Base-by-base conservation (phyloP, 305 asterid genomes). In the Ruellia speciosa region DNA sequence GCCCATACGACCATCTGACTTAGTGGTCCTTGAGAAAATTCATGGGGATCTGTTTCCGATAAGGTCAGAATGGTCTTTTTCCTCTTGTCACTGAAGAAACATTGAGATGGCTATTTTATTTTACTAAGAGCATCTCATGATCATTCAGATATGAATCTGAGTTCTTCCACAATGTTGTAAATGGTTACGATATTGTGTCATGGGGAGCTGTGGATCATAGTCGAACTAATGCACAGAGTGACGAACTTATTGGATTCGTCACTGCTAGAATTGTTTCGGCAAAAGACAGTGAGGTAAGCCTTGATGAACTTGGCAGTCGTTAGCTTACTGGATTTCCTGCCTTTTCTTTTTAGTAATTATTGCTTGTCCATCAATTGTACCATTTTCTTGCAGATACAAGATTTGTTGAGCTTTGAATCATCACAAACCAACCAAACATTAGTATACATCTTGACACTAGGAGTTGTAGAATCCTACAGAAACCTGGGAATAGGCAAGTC, bases 171-270 rank as follows among this genome's bases (percentile, higher is more conserved):
- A 90, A 86, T 40, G 96, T 86, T 54, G 98, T 90, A 52, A 76
- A 79, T 70, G 96, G 96, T 41, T 77, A 65, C 65, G 95, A 70
- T 63, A 87, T 90, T 69, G 81, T 87, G 62, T 88, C 96, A 13
- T 90, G 98, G 98, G 96, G 94, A 69, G 98, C 96, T 68, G 96
- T 90, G 74, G 98, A 90, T 71, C 86, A 59, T 45, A 85, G 85
- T 73, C 81, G 74, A 45, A 77, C 87, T 16, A 33, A 75, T 66
- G 82, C 76, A 49, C 75, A 80, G 71, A 80, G 75, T 49, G 92
- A 88, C 20, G 95, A 90, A 62, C 98, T 90, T 68, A 70, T 90
- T 64, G 98, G 98, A 62, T 90, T 90, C 74, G 83, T 85, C 64
- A 88, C 98, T 54, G 95, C 95, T 40, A 72, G 88, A 70, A 49